These are phyloP conservation scores for Pseudonitzschia delicatissima DNA, from an alignment of 108 stramenopile species.

Conservation along the genomic window DNA sequence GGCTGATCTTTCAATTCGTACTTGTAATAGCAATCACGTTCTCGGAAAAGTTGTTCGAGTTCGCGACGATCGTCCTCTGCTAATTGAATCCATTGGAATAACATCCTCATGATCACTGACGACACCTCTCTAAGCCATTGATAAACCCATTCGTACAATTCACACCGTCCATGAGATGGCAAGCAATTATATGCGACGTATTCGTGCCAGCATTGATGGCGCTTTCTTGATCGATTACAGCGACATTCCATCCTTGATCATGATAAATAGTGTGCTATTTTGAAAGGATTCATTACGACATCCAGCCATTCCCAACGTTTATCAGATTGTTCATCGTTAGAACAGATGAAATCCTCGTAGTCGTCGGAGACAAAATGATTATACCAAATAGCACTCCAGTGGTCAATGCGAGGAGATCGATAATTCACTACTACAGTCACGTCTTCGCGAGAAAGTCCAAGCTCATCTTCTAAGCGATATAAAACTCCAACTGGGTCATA, in stretches of 20 bases:
- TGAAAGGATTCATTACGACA: slow-evolving; percentile 24
- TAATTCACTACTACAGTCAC: slow-evolving; percentile 22
- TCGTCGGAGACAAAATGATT: slow-evolving; percentile 1
- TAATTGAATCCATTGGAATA: slow-evolving; percentile 3
- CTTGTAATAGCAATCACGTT: slow-evolving; percentile 26
- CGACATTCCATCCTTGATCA: slow-evolving; percentile 15
- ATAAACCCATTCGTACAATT: slow-evolving; percentile 5
- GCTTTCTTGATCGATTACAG: slow-evolving; percentile 10
- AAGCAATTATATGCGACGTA: slow-evolving; percentile 15
- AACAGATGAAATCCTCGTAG: slow-evolving; percentile 14
- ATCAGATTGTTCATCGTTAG: not conserved
- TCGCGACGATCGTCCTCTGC: not conserved
- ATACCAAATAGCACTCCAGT: slow-evolving; percentile 26
- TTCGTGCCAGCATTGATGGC: not conserved
- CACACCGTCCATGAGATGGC: slow-evolving; percentile 10
- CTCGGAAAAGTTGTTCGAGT: slow-evolving; percentile 16
- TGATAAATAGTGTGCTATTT: slow-evolving; percentile 8
- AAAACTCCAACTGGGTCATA: slow-evolving; percentile 10
- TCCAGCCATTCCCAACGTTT: slow-evolving; percentile 13
- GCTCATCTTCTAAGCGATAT: not conserved
- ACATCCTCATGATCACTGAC: not conserved
- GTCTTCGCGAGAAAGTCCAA: not conserved
- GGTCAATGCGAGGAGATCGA: slow-evolving; percentile 21
- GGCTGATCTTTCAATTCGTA: slow-evolving; percentile 8
- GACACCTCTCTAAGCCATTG: not conserved